Percentiles rank a stretch among this genome's conserved stretches.
These are phyloP conservation scores for Novymonas esmeraldas DNA, from an alignment of 208 protist species.

Conservation along the genomic window DNA sequence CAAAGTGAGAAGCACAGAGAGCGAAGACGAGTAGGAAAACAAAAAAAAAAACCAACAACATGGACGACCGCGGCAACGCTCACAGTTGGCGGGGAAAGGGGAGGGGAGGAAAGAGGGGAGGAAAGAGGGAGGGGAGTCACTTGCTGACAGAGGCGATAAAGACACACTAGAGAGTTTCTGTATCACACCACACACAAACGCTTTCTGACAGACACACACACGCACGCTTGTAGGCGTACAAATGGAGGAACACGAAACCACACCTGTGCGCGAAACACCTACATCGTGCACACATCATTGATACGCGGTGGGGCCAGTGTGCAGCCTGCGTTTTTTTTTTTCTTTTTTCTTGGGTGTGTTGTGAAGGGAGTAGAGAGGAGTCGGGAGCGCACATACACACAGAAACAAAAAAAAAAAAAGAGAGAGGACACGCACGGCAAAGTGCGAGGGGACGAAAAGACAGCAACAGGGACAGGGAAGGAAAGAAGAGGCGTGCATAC, in stretches of 20 bases:
- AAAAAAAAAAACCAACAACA: slow-evolving; percentile 2
- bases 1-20: background rate
- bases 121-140: no score
- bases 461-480: slow-evolving; percentile 1
- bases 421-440: background rate
- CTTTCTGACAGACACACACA: background rate
- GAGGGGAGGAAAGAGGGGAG: no score
- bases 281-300: background rate
- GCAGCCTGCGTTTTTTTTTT: no score
- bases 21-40: slow-evolving; percentile 9
- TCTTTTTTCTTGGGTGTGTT: no score
- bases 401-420: slow-evolving; percentile 21
- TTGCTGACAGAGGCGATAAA: no score
- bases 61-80: no score
- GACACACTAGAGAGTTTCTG: no score
- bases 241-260: background rate
- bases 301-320: no score
- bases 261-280: background rate
- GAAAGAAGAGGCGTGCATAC: no score
- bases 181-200: background rate
- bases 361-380: no score
- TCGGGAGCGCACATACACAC: no score
- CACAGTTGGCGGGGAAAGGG: no score
- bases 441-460: background rate
- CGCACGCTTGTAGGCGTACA: background rate